Conservation (phyloP, 768 basidiomycete species). For the Termitomyces sp. region DNA sequence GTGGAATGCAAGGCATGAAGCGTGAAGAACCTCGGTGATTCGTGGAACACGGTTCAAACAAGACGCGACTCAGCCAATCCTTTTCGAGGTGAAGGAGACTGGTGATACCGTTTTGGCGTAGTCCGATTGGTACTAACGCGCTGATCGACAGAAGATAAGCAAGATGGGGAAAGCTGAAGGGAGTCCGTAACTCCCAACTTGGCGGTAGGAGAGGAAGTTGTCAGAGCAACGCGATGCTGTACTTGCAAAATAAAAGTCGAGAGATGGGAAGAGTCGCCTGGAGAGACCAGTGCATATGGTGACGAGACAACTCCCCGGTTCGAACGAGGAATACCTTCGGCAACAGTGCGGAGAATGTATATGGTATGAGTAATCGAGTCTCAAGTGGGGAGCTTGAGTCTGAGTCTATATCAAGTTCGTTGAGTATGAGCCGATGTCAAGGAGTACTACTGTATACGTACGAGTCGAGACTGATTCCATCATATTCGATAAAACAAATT, state of each 20-base stretch:
- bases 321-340: neutral
- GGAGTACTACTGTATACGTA: neutral
- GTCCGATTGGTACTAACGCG: neutral
- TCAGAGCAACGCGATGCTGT: neutral
- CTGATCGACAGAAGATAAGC: neutral
- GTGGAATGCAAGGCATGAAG: neutral
- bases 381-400: neutral
- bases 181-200: neutral
- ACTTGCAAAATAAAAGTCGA: neutral
- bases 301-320: neutral
- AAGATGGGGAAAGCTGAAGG: neutral
- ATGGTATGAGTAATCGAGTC: neutral
- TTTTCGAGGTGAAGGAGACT: too few species aligned
- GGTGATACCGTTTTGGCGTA: neutral
- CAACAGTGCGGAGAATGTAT: neutral
- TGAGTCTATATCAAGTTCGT: neutral
- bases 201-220: neutral
- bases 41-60: neutral
- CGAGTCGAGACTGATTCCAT: neutral
- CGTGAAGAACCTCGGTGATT: too few species aligned
- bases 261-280: neutral
- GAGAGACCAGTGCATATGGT: neutral
- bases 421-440: neutral
- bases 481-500: neutral
- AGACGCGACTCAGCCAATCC: too few species aligned